Base-by-base conservation (phyloP, 129 eudicot genomes). In the Calendula officinalis region DNA sequence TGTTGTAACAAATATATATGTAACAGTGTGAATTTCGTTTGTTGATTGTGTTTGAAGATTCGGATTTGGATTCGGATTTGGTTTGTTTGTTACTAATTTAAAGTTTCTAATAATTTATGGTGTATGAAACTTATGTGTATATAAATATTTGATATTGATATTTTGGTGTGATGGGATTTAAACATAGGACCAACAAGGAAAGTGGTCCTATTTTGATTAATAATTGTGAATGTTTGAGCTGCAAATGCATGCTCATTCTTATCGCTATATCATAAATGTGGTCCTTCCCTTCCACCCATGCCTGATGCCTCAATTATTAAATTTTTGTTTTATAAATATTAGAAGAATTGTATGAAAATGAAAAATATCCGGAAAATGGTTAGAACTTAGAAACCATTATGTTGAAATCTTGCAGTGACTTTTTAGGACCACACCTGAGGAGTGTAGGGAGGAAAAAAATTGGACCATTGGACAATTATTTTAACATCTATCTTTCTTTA, bases 231-330 rank as follows among this genome's bases (percentile, higher is more conserved):
- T 42, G 7, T 67, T 36, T 71, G 54, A 9, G 49, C 67, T 50
- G 66, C 76, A 71, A 61, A 71, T 40, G 76, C 69, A 71, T 61
- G 69, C 69, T 35, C 15, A 62, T 13, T 10, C 62, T 71, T 71
- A 60, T 49, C 75, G 42, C 15, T 64, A 13, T 47, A 48, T 47
- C 16, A 17, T 17, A 50, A 66, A 17, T 52, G 69, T 71, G 69
- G 76, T 62, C 76, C 76, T 32, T 14, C 32, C 27, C 3, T 8
- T 7, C 13, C 35, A 22, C 30, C 51, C 42, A 34, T 34, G 7
- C 68, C 75, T n/a, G n/a, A 70, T 30, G 13, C 17, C 69, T 41
- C 69, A 8, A 61, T 61, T 71, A 51, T 71, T 71, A 16, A 36
- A 49, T 4, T 17, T 35, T 5, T 32, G 43, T 45, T 4, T 50